Evolutionary conservation across 768 basidiomycete species (phyloP).

Genomic region (Lactarius hatsudake): DNA sequence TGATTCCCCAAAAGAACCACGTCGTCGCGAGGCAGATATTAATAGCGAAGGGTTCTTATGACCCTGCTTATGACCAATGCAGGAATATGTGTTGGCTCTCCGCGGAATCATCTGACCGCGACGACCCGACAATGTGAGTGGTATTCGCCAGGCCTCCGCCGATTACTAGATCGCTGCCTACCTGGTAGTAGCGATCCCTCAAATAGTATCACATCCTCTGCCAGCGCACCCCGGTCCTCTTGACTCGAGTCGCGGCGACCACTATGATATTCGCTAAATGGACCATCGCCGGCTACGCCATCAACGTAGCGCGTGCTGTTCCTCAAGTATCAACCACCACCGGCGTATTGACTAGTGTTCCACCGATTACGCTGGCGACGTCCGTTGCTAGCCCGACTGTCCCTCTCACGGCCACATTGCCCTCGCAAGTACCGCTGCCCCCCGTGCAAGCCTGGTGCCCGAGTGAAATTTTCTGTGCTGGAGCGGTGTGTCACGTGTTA

Average conservation of each 20-base stretch:
- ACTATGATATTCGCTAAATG: conserved; percentile 33
- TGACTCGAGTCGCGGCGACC: conserved; percentile 27
- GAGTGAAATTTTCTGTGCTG: conserved; percentile 77
- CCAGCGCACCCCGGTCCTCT: background rate
- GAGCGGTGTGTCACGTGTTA: conserved; percentile 50
- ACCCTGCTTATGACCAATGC: background rate
- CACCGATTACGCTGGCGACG: conserved; percentile 52
- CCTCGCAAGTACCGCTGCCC: conserved; percentile 62
- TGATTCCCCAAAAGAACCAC: background rate
- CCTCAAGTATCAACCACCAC: conserved; percentile 23
- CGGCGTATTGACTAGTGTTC: conserved; percentile 23
- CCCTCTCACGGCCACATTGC: conserved; percentile 49
- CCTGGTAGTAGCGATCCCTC: no score
- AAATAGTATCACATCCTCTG: background rate
- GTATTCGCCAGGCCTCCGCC: background rate
- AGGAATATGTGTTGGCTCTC: background rate
- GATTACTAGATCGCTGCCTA: no score
- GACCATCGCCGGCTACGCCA: conserved; percentile 22
- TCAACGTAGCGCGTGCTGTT: conserved; percentile 9
- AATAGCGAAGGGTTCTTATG: background rate
- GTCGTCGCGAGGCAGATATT: background rate
- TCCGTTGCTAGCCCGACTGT: conserved; percentile 63
- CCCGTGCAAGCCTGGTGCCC: conserved; percentile 77
- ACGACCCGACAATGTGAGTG: background rate
- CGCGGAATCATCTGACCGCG: background rate